These are phyloP conservation scores for Geosmithia putterillii DNA, from an alignment of 2,329 filamentous ascomycete species.

Conservation along the genomic window DNA sequence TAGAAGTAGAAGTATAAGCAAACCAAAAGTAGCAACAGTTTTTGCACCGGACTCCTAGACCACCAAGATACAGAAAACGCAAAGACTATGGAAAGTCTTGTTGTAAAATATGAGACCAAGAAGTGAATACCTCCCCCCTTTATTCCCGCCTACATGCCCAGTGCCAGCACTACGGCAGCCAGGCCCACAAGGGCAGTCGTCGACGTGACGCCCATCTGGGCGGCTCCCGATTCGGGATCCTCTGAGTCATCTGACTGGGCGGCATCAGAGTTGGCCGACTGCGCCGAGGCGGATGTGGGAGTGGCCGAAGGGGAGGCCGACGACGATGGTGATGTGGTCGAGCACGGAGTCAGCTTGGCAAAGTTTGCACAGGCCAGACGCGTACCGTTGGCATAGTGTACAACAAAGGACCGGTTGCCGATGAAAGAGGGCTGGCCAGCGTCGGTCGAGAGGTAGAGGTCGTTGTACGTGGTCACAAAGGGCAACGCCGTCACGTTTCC, in stretches of 20 bases:
- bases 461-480: constrained; percentile 37
- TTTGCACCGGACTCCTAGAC: too few relatives aligned
- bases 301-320: not conserved
- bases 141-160: constrained; percentile 3
- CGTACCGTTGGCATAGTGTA: constrained; percentile 53
- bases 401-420: constrained; percentile 50
- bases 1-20: too few relatives aligned
- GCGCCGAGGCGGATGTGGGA: not conserved
- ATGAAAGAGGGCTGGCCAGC: constrained; percentile 43
- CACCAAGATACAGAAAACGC: too few relatives aligned
- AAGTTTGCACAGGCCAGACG: constrained; percentile 57
- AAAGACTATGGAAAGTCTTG: too few relatives aligned
- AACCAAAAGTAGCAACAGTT: too few relatives aligned
- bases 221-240: constrained; percentile 3
- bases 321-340: not conserved
- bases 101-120: too few relatives aligned
- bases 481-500: constrained; percentile 43
- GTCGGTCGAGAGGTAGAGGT: constrained; percentile 44
- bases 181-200: constrained; percentile 1
- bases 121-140: not conserved
- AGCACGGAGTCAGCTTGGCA: constrained; percentile 7
- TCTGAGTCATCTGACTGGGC: not conserved
- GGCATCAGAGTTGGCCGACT: not conserved
- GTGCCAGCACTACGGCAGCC: constrained; percentile 1
- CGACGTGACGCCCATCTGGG: constrained; percentile 1